Base-by-base conservation (phyloP, 768 basidiomycete species). In the Agaricus blazei region DNA sequence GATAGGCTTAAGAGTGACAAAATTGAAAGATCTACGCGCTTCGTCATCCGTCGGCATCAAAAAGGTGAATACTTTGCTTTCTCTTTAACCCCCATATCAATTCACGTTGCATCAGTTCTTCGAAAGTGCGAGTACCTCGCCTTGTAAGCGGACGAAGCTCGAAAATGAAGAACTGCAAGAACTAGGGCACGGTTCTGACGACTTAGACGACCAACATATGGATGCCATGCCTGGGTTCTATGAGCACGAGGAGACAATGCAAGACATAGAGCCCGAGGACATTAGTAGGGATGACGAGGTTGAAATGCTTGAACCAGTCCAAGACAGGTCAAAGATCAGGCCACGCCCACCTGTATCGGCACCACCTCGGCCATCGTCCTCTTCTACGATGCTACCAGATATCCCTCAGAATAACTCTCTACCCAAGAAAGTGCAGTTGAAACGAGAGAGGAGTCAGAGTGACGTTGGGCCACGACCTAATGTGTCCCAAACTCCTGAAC, bases 1-100 rank as follows among this genome's bases (percentile, higher is more conserved):
- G 23, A 87, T 99, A 59, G 96, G 96, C 4, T 72, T 99, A 27
- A 77, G 95, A 44, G 78, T 96, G 9, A 94, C 91, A 3, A 95
- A 91, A 59, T 72, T 99, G 61, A 90, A 90, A 64, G 96, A 99
- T 70, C 69, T 95, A 29, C 78, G 79, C 55, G 75, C 75, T 5
- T 57, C 69, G 43, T 56, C 64, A 43, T 68, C 75, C 40, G 73
- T 67, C 51, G 88, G 90, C 0, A 92, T 97, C 58, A 87, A 88
- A 66, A 78, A 84, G 54, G 93, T 92, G 64, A 51, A 77, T 65
- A 36, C 23, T 28, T 31, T 31, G 29, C 44, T 43, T 24, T 24
- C 37, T 51, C 38, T 15, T 19, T 43, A 26, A 56, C 46, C 42
- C 11, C 26, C n/a, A 5, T 8, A 19, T 19, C 19, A 36, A 7